A percentile compares a stretch with the other conserved stretches of the same genome.
These are phyloP conservation scores for Irpex sp. DNA, from an alignment of 1,284 basidiomycete species.

Conservation along the genomic window DNA sequence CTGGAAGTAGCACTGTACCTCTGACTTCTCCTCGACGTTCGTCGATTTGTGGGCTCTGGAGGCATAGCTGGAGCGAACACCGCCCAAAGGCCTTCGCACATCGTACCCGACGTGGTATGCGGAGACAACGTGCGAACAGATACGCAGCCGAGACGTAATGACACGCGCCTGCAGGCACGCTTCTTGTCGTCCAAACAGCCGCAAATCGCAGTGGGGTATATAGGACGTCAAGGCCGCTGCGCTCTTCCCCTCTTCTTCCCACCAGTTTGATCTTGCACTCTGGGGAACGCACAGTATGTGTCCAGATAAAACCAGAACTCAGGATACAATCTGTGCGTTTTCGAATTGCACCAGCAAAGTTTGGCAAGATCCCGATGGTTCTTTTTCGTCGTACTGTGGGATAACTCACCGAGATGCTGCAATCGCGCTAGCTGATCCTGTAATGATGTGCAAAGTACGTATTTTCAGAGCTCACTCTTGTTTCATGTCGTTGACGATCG, in stretches of 20 bases:
- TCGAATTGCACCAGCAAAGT: slow-evolving; percentile 15
- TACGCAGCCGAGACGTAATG: not conserved
- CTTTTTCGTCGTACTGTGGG: slow-evolving; percentile 21
- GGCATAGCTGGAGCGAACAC: not conserved
- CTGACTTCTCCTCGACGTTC: not conserved
- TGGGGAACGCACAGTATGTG: slow-evolving; percentile 2
- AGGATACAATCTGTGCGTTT: slow-evolving; percentile 15
- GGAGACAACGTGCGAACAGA: not conserved
- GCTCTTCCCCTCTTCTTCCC: not conserved
- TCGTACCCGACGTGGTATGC: not conserved
- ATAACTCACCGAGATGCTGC: slow-evolving; percentile 17
- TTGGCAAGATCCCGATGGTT: slow-evolving; percentile 23
- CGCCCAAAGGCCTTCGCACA: not conserved
- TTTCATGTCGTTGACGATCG: not conserved
- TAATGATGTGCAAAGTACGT: slow-evolving; percentile 17
- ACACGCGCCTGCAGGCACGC: not conserved
- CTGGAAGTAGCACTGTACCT: not conserved
- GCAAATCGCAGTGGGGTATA: not conserved
- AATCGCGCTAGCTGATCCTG: not conserved
- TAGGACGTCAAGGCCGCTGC: not conserved
- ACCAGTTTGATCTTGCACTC: not conserved
- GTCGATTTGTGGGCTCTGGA: not conserved
- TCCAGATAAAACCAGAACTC: not conserved
- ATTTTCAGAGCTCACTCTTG: not conserved
- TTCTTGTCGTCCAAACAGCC: not conserved